These are phyloP conservation scores for Tephrocybe sp. DNA, from an alignment of 768 basidiomycete species.

Conservation along the genomic window DNA sequence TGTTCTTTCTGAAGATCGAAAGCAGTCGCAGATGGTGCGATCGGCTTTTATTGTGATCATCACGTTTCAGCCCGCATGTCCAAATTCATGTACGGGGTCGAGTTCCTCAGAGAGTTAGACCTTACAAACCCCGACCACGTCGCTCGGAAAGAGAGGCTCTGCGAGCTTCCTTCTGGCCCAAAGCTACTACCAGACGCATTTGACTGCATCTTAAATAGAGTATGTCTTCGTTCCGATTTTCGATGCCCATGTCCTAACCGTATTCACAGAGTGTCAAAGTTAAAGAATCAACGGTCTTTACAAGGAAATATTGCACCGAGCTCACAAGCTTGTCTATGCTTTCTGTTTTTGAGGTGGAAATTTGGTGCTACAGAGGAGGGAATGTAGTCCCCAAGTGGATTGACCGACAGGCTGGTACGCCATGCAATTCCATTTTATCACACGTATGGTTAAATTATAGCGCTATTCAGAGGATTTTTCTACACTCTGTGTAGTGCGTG, in stretches of 20 bases:
- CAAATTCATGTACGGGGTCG: constrained; percentile 81
- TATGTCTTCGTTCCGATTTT: constrained; percentile 30
- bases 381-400: constrained; percentile 76
- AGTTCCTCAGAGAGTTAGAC: constrained; percentile 72
- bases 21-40: constrained; percentile 81
- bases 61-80: constrained; percentile 82
- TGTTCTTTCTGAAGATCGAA: constrained; percentile 57
- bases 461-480: constrained; percentile 59
- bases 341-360: constrained; percentile 80
- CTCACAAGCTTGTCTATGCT: constrained; percentile 74
- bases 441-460: neutral
- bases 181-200: constrained; percentile 80
- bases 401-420: constrained; percentile 53
- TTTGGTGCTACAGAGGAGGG: constrained; percentile 84
- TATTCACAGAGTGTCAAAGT: constrained; percentile 61
- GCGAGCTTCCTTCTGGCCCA: constrained; percentile 77
- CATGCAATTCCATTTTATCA: neutral
- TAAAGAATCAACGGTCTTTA: constrained; percentile 80
- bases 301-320: constrained; percentile 81
- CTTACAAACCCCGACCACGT: constrained; percentile 65
- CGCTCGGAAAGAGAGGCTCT: constrained; percentile 60
- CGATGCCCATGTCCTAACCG: neutral
- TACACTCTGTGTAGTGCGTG: constrained; percentile 76
- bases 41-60: constrained; percentile 84
- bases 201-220: constrained; percentile 74